Evolutionary conservation across 306 rosid species (phyloP).

Genomic region (Phaseolus lunatus): DNA sequence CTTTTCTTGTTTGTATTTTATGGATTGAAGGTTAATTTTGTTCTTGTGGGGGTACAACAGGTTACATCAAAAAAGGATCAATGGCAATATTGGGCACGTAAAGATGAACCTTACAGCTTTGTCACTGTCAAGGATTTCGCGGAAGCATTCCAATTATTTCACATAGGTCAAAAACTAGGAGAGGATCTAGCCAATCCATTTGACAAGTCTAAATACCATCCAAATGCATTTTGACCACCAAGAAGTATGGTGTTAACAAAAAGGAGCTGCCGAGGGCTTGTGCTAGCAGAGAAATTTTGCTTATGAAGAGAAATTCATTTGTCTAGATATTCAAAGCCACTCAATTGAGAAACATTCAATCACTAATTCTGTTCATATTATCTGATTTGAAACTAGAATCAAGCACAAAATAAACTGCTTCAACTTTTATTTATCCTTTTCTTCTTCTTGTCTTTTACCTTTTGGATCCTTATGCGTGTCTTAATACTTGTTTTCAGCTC

Average conservation of each 20-base stretch:
- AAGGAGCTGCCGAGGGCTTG: constrained; percentile 78
- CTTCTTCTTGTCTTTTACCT: neutral
- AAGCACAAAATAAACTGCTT: neutral
- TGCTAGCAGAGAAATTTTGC: constrained; percentile 76
- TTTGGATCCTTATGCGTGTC: constrained; percentile 11
- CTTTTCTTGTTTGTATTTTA: neutral
- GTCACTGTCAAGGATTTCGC: constrained; percentile 71
- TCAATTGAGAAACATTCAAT: constrained; percentile 61
- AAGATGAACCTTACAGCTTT: constrained; percentile 73
- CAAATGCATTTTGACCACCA: constrained; percentile 68
- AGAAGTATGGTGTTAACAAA: constrained; percentile 70
- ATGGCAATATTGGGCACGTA: constrained; percentile 81
- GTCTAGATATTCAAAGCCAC: constrained; percentile 74
- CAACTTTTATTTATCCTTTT: neutral
- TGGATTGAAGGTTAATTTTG: constrained; percentile 12
- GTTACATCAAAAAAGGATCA: constrained; percentile 74
- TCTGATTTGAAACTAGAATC: constrained; percentile 1
- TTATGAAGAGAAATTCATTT: constrained; percentile 90
- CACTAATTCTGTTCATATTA: neutral
- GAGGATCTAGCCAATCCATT: constrained; percentile 81
- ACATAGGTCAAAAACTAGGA: constrained; percentile 72
- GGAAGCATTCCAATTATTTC: constrained; percentile 75
- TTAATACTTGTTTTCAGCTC: constrained; percentile 58
- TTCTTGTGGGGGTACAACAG: constrained; percentile 41
- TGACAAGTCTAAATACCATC: constrained; percentile 68